Percentiles rank a stretch among this genome's conserved stretches.
phyloP scores from a whole-genome alignment of 1,139 yeast species.

The Yamadazyma songkhlaensis region DNA sequence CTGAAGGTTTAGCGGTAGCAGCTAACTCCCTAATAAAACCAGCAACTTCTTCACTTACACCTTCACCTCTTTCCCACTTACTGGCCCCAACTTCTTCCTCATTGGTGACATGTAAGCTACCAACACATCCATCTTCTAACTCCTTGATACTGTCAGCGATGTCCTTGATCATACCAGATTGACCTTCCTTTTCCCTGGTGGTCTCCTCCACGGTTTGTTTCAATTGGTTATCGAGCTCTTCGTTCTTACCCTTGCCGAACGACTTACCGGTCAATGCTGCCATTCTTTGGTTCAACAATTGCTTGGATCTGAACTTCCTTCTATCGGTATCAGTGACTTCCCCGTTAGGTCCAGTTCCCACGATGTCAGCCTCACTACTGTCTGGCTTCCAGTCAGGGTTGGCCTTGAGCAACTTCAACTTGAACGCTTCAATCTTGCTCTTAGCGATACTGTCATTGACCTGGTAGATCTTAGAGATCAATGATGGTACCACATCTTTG shows the following conservation, averaged over 20 bases:
- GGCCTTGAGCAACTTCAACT: slow-evolving; percentile 50
- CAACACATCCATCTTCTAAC: slow-evolving; percentile 60
- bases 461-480: slow-evolving; percentile 58
- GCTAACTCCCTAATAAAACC: slow-evolving; percentile 60
- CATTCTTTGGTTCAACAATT: slow-evolving; percentile 78
- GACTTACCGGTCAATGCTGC: slow-evolving; percentile 86
- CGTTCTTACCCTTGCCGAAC: slow-evolving; percentile 34
- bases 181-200: slow-evolving; percentile 52
- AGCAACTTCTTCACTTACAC: slow-evolving; percentile 62
- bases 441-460: slow-evolving; percentile 69
- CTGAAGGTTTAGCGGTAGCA: slow-evolving; percentile 12
- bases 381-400: slow-evolving; percentile 58
- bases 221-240: slow-evolving; percentile 54
- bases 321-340: slow-evolving; percentile 78
- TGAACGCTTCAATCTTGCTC: slow-evolving; percentile 62
- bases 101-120: slow-evolving; percentile 40
- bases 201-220: slow-evolving; percentile 55
- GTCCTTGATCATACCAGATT: slow-evolving; percentile 61
- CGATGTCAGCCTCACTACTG: slow-evolving; percentile 51
- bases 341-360: slow-evolving; percentile 86
- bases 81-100: slow-evolving; percentile 55
- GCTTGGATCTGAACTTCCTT: slow-evolving; percentile 74
- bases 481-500: slow-evolving; percentile 61
- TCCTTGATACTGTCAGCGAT: slow-evolving; percentile 73
- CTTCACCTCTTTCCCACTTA: slow-evolving; percentile 86